Evolutionary conservation across 2,329 filamentous ascomycete genomes (phyloP).

Genomic region (Hirsutella minnesotensis): DNA sequence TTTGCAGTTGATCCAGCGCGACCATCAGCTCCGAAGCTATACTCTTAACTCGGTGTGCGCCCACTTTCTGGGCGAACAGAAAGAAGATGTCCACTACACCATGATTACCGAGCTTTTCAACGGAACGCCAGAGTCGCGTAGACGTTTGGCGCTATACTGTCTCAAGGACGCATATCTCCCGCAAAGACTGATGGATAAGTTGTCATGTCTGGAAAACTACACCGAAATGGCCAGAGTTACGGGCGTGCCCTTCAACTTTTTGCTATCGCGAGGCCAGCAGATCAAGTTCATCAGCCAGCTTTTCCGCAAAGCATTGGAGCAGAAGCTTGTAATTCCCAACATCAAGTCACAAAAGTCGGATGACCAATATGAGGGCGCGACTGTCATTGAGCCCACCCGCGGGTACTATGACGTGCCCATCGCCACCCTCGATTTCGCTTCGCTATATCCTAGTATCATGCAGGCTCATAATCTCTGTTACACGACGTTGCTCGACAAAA

Average conservation of each 20-base stretch:
- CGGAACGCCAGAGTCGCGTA: conserved; percentile 82
- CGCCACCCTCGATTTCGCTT: conserved; percentile 96
- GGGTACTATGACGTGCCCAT: conserved; percentile 93
- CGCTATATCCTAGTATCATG: conserved; percentile 96
- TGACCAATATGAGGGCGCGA: conserved; percentile 94
- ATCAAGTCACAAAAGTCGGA: conserved; percentile 57
- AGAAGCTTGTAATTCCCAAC: conserved; percentile 90
- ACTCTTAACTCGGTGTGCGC: conserved; percentile 93
- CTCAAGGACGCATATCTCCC: conserved; percentile 95
- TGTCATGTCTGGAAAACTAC: conserved; percentile 97
- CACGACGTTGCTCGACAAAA: conserved; percentile 71
- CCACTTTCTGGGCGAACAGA: conserved; percentile 92
- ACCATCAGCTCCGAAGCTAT: conserved; percentile 91
- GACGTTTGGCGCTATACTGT: conserved; percentile 89
- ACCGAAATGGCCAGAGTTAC: conserved; percentile 99
- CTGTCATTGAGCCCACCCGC: conserved; percentile 88
- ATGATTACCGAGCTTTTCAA: conserved; percentile 99
- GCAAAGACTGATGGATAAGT: conserved; percentile 88
- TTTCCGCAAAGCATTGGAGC: conserved; percentile 86
- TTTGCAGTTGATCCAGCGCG: conserved; percentile 86
- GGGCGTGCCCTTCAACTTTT: conserved; percentile 90
- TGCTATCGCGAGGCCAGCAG: conserved; percentile 86
- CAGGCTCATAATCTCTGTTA: conserved; percentile 98
- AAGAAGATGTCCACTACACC: conserved; percentile 96
- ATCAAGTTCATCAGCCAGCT: conserved; percentile 96